These are phyloP conservation scores for Akebia trifoliata DNA, from an alignment of 164 flowering plant genomes.

Conservation along the genomic window DNA sequence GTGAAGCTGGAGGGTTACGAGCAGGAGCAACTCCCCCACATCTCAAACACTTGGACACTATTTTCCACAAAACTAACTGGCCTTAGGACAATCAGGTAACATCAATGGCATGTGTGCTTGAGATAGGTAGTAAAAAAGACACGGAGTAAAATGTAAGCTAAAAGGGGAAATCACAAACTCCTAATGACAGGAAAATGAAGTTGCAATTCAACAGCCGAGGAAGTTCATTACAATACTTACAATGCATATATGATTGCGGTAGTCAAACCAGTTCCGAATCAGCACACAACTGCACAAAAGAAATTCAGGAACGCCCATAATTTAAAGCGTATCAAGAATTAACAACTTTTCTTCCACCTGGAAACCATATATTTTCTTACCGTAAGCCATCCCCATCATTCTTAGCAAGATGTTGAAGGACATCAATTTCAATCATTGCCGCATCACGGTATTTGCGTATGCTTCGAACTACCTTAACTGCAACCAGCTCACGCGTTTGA, in stretches of 20 bases:
- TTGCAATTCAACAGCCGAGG: neutral
- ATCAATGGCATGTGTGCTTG: too few species aligned
- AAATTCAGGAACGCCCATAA: slow-evolving; percentile 1
- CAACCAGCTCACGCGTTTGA: slow-evolving; percentile 55
- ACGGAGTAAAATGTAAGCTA: neutral
- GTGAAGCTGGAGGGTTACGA: neutral
- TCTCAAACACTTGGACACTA: neutral
- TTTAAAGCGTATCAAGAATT: neutral
- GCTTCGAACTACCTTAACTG: slow-evolving; percentile 79
- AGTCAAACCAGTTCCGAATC: slow-evolving; percentile 83
- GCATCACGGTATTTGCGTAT: slow-evolving; percentile 77
- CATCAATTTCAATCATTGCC: slow-evolving; percentile 82
- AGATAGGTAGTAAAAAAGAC: neutral
- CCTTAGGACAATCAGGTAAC: neutral
- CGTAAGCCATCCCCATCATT: slow-evolving; percentile 41
- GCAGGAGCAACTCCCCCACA: neutral
- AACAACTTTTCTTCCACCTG: slow-evolving; percentile 6
- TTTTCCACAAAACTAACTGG: neutral
- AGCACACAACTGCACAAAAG: slow-evolving; percentile 77
- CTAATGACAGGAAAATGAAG: neutral
- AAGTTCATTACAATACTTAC: slow-evolving; percentile 48
- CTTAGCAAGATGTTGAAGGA: slow-evolving; percentile 62
- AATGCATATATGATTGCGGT: slow-evolving; percentile 86
- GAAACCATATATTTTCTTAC: slow-evolving; percentile 32
- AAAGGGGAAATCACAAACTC: neutral